Conservation (phyloP, 2,329 filamentous ascomycete genomes). For the Ophiosphaerella narmari region DNA sequence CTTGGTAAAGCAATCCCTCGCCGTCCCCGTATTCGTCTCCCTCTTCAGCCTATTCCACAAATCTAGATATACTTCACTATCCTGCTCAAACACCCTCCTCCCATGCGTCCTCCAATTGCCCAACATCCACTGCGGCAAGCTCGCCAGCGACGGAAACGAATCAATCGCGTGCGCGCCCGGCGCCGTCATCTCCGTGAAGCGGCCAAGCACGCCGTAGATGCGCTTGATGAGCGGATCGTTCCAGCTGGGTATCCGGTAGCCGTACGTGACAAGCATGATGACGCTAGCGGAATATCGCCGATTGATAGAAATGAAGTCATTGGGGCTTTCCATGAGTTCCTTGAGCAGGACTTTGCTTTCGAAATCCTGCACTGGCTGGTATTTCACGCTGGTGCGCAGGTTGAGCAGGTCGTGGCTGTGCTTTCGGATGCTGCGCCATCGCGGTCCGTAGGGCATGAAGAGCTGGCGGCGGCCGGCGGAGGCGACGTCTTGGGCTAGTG, state of each 20-base stretch:
- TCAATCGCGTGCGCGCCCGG: slow-evolving; percentile 34
- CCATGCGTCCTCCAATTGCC: slow-evolving; percentile 37
- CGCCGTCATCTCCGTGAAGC: slow-evolving; percentile 39
- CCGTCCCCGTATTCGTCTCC: slow-evolving; percentile 35
- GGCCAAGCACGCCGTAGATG: slow-evolving; percentile 37
- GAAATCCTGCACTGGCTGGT: slow-evolving; percentile 51
- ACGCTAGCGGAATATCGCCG: slow-evolving; percentile 39
- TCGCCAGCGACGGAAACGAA: slow-evolving; percentile 36
- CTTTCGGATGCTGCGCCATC: slow-evolving; percentile 45
- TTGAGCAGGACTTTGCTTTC: slow-evolving; percentile 53
- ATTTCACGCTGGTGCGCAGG: slow-evolving; percentile 38
- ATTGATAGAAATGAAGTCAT: slow-evolving; percentile 40
- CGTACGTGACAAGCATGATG: slow-evolving; percentile 43
- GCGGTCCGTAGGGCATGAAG: slow-evolving; percentile 49
- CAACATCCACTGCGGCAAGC: slow-evolving; percentile 35
- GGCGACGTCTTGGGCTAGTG: slow-evolving; percentile 48
- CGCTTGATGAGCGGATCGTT: slow-evolving; percentile 39
- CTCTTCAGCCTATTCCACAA: slow-evolving; percentile 39
- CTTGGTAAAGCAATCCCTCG: slow-evolving; percentile 41
- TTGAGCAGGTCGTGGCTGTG: slow-evolving; percentile 40
- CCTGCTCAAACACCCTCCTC: slow-evolving; percentile 33
- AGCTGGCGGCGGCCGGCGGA: slow-evolving; percentile 55
- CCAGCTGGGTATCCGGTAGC: slow-evolving; percentile 41
- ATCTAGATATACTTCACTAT: slow-evolving; percentile 39
- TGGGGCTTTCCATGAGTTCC: slow-evolving; percentile 47